Conservation (phyloP, 805 yeast genomes). For the Zygosaccharomyces bisporus region DNA sequence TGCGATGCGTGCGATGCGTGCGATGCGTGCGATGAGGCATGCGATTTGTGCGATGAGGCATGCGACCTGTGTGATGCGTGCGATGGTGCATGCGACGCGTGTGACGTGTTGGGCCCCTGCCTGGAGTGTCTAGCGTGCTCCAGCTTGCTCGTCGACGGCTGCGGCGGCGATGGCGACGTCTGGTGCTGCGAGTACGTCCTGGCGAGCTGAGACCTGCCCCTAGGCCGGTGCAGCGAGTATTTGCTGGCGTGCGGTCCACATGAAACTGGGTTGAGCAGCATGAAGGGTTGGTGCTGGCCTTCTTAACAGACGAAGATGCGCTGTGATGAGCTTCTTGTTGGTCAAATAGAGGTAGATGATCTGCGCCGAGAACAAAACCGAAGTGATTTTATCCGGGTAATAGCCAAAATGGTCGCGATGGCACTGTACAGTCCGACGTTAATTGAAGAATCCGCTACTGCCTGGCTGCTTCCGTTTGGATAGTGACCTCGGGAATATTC, state of each 20-base stretch:
- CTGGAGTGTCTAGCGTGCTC: background rate
- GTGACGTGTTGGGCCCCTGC: background rate
- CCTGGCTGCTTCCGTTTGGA: too few relatives aligned
- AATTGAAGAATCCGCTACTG: too few relatives aligned
- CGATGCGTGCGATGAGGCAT: background rate
- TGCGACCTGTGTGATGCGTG: slow-evolving; percentile 18
- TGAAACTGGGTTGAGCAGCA: slow-evolving; percentile 5
- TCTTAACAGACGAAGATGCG: background rate
- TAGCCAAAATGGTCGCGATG: too few relatives aligned
- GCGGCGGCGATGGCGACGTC: background rate
- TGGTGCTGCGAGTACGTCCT: background rate
- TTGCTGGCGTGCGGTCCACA: slow-evolving; percentile 1
- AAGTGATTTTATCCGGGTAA: too few relatives aligned
- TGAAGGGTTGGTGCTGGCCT: background rate
- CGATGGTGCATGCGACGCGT: background rate
- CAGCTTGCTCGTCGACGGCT: background rate
- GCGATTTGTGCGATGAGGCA: slow-evolving; percentile 7
- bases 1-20: background rate
- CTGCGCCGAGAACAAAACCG: too few relatives aligned
- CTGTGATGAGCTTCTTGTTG: background rate
- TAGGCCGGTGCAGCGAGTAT: slow-evolving; percentile 1
- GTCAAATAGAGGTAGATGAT: background rate
- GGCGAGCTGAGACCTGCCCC: background rate
- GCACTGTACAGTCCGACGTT: too few relatives aligned
- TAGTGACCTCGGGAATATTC: too few relatives aligned